Percentiles rank a stretch among this genome's conserved stretches.
These are phyloP conservation scores for Entomophthora muscae DNA, from an alignment of 371 early-diverging fungal species.

Conservation along the genomic window DNA sequence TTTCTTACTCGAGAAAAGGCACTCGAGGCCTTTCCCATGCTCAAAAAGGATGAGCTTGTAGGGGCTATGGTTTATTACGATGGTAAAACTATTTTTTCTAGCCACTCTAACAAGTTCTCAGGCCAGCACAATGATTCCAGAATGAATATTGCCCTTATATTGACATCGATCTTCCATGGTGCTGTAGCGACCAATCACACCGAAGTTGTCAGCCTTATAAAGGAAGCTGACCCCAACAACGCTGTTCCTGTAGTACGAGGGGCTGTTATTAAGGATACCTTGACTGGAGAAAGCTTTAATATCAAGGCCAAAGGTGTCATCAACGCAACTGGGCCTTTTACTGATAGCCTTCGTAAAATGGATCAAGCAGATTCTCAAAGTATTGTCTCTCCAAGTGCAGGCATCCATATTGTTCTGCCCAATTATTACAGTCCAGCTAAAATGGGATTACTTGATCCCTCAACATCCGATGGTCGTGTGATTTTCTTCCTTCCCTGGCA, in stretches of 20 bases:
- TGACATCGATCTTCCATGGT: constrained; percentile 89
- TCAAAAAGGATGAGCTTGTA: constrained; percentile 73
- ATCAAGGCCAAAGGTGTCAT: constrained; percentile 90
- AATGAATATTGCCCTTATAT: constrained; percentile 90
- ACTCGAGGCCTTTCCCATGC: constrained; percentile 87
- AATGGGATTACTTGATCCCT: constrained; percentile 96
- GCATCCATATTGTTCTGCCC: constrained; percentile 93
- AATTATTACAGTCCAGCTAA: constrained; percentile 83
- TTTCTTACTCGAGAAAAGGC: constrained; percentile 73
- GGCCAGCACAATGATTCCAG: constrained; percentile 95
- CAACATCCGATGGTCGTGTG: constrained; percentile 95
- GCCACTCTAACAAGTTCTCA: constrained; percentile 12
- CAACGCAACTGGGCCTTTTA: constrained; percentile 72
- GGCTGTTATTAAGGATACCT: constrained; percentile 62
- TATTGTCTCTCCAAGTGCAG: constrained; percentile 91
- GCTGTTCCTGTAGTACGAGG: constrained; percentile 38
- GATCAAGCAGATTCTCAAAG: constrained; percentile 51
- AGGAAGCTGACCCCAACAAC: constrained; percentile 31
- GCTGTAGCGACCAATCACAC: constrained; percentile 92
- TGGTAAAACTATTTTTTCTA: constrained; percentile 21
- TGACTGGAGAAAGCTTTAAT: constrained; percentile 78
- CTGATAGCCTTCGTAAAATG: constrained; percentile 75
- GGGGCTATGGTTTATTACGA: constrained; percentile 98
- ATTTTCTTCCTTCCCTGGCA: constrained; percentile 99
- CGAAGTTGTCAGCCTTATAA: constrained; percentile 70